Conservation (phyloP, 2,329 filamentous ascomycete genomes). For the Diaporthe caulivora region DNA sequence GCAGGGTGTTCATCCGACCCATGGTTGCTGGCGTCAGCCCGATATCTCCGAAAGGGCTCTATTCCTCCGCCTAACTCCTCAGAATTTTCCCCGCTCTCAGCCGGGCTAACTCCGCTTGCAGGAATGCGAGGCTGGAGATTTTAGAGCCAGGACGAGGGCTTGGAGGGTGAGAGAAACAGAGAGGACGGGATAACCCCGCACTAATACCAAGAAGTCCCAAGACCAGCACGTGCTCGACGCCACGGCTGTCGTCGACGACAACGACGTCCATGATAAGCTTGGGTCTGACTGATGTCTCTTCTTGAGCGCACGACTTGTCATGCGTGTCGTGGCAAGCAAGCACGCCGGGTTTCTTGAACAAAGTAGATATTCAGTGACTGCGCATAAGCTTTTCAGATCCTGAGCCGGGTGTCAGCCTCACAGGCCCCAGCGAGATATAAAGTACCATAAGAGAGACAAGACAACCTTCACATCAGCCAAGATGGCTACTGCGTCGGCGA, state of each 20-base stretch:
- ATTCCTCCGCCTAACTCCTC: neutral
- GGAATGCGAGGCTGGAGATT: neutral
- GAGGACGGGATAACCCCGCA: conserved; percentile 17
- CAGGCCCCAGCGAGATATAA: neutral
- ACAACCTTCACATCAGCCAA: neutral
- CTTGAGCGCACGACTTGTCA: neutral
- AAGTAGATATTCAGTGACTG: neutral
- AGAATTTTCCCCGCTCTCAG: neutral
- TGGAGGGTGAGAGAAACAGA: neutral
- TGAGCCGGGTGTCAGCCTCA: neutral
- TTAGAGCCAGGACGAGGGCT: neutral
- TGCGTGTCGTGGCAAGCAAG: neutral
- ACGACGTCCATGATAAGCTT: conserved; percentile 5
- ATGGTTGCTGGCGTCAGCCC: conserved; percentile 10
- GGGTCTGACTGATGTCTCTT: no score
- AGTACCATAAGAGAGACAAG: no score
- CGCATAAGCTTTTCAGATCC: neutral
- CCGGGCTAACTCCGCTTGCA: conserved; percentile 1
- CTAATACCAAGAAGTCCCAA: conserved; percentile 10
- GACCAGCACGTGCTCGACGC: conserved; percentile 13
- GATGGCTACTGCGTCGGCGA: conserved; percentile 33
- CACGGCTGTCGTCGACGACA: neutral
- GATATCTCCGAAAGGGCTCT: neutral
- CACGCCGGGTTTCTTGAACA: neutral
- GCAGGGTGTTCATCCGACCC: neutral